Evolutionary conservation across 305 asterid genomes (phyloP), one percentile per base, ranked within the genome.

Genomic region (Fraxinus ornus): DNA sequence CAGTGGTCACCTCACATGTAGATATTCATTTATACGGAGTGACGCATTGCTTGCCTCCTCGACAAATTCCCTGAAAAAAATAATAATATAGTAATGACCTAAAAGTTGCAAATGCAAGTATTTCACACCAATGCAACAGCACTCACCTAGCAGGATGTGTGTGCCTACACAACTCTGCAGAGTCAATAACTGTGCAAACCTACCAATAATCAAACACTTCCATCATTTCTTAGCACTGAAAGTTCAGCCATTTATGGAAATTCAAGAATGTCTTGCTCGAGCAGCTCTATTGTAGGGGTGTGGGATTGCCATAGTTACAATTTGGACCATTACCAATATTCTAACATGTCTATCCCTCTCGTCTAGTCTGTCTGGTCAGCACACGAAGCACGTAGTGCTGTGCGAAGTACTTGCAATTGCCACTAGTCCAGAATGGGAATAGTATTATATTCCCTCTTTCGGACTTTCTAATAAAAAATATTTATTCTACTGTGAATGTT

Each of bases 91-190:
- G 30, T 72, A 71, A 10, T 41, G 37, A 75, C 32, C 72, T 66
- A 80, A 28, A 15, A 77, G 60, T 22, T 68, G 76, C 15, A 72
- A 84, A 70, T 68, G 62, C 52, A 75, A 7, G 12, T 71, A 60
- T 39, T 52, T 52, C 24, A 33, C 70, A 78, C 19, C 39, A 80
- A 71, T 17, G 71, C 83, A 74, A 26, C n/a, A 76, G 35, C 32
- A 79, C 90, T 85, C 82, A 96, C 99, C 95, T 96, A 86, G 93
- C 92, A 15, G 98, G 99, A 89, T 96, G 99, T n/a, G 99, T 96
- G 84, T 95, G 97, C 87, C 98, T 90, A 81, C 99, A 96, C 47
- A 96, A 85, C 81, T 96, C 98, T 33, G 99, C 98, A 22, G 98
- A 92, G 83, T 96, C 99, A 73, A 94, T 88, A 57, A 94, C 98